Conservation (phyloP, 345 rosid genomes). For the Citrus hindsii region DNA sequence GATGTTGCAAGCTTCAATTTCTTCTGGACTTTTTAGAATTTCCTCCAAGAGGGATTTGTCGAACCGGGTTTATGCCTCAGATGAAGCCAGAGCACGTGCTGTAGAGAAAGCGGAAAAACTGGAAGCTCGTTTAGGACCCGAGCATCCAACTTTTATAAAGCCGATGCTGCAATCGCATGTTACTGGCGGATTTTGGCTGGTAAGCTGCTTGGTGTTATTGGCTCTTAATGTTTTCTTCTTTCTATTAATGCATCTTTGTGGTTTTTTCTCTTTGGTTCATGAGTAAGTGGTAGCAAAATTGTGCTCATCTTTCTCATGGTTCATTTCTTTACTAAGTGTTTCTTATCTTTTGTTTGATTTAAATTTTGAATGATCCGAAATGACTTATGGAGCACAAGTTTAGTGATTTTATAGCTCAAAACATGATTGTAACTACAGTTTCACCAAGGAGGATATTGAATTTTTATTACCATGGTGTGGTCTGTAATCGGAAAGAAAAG, state of each 20-base stretch:
- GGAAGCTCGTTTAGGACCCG: constrained; percentile 40
- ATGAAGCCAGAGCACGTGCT: constrained; percentile 53
- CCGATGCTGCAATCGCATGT: constrained; percentile 91
- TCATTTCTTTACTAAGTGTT: background rate
- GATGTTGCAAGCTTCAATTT: background rate
- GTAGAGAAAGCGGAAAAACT: constrained; percentile 58
- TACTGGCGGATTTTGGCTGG: constrained; percentile 95
- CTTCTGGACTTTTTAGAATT: constrained; percentile 17
- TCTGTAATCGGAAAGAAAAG: background rate
- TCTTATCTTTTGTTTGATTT: background rate
- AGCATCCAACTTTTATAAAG: constrained; percentile 53
- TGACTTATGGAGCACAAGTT: background rate
- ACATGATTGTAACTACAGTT: background rate
- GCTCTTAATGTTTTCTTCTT: background rate
- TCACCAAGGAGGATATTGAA: background rate
- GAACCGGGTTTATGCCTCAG: constrained; percentile 56
- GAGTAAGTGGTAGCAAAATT: background rate
- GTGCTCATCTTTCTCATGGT: background rate
- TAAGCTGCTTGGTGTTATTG: constrained; percentile 15
- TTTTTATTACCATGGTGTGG: background rate
- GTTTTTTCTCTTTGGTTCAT: background rate
- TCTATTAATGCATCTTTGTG: background rate
- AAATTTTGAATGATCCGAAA: background rate
- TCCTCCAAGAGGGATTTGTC: constrained; percentile 42
- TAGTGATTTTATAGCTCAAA: background rate